Evolutionary conservation across 345 rosid genomes (phyloP).

Genomic region (Brassica rapa): DNA sequence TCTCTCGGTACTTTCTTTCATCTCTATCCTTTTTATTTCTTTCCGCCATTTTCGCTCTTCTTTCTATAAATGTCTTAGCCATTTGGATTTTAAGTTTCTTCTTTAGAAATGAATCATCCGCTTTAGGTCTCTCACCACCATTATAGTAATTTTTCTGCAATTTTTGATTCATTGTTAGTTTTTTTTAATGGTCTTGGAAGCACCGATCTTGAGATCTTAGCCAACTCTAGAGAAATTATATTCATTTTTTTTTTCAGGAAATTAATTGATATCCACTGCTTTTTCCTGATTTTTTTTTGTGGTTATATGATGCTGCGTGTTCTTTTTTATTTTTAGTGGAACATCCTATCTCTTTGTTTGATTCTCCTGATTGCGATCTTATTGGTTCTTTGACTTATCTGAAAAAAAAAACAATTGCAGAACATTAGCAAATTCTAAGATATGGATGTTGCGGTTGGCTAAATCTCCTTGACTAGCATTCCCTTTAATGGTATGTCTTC

Average conservation of each 20-base stretch:
- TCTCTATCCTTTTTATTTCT: constrained; percentile 8
- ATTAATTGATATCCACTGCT: constrained; percentile 7
- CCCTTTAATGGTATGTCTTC: constrained; percentile 53
- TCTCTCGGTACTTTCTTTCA: constrained; percentile 17
- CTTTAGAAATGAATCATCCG: not conserved
- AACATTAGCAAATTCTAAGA: constrained; percentile 14
- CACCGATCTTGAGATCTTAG: constrained; percentile 33
- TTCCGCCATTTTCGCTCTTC: constrained; percentile 11
- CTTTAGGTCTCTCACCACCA: constrained; percentile 22
- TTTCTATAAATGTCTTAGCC: constrained; percentile 12
- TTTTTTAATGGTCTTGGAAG: not conserved
- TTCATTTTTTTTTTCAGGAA: not conserved
- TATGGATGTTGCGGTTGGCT: constrained; percentile 86
- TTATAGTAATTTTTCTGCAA: not conserved
- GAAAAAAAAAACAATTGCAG: constrained; percentile 27
- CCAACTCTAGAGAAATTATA: not conserved
- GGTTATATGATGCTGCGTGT: constrained; percentile 23
- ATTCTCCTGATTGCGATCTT: constrained; percentile 20
- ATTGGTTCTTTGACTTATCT: constrained; percentile 39
- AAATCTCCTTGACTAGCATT: constrained; percentile 45
- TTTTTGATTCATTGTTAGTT: not conserved
- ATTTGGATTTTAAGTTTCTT: constrained; percentile 1
- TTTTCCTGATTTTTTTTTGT: constrained; percentile 12
- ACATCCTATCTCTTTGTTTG: constrained; percentile 24
- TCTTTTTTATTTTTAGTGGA: not conserved